Evolutionary conservation across 2,329 filamentous ascomycete species (phyloP).

Genomic region (Colletotrichum sp.): DNA sequence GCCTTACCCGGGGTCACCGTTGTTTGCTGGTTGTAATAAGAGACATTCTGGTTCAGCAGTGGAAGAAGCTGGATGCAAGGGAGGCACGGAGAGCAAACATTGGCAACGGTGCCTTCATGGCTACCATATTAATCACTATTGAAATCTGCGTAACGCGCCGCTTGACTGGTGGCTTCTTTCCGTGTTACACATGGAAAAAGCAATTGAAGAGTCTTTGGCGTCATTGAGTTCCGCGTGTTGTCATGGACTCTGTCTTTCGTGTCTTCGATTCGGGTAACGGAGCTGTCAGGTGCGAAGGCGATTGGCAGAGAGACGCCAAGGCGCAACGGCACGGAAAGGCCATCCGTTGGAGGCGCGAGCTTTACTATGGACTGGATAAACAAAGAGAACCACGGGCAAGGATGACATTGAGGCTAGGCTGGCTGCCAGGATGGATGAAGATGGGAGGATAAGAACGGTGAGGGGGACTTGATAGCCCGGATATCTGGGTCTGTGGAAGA

Average conservation of each 20-base stretch:
- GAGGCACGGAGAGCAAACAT: background rate
- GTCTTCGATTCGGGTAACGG: background rate
- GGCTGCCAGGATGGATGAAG: rapidly evolving
- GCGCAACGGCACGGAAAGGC: background rate
- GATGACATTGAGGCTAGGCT: background rate
- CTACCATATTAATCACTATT: background rate
- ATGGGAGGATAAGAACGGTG: background rate
- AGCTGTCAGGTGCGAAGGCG: background rate
- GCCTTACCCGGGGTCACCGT: background rate
- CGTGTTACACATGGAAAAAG: background rate
- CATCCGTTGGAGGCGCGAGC: background rate
- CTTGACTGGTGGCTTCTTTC: background rate
- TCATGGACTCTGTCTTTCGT: background rate
- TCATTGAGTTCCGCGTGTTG: background rate
- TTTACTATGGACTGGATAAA: background rate
- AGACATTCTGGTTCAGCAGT: background rate
- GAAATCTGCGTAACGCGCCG: background rate
- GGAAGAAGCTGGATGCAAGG: constrained; percentile 1
- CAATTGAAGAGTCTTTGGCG: background rate
- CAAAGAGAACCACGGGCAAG: background rate
- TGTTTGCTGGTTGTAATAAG: background rate
- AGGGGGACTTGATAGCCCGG: background rate
- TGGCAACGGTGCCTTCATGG: background rate
- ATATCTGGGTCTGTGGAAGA: background rate
- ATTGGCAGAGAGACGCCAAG: background rate